Conservation (phyloP, 768 basidiomycete species). For the Paxillus rubicundulus region DNA sequence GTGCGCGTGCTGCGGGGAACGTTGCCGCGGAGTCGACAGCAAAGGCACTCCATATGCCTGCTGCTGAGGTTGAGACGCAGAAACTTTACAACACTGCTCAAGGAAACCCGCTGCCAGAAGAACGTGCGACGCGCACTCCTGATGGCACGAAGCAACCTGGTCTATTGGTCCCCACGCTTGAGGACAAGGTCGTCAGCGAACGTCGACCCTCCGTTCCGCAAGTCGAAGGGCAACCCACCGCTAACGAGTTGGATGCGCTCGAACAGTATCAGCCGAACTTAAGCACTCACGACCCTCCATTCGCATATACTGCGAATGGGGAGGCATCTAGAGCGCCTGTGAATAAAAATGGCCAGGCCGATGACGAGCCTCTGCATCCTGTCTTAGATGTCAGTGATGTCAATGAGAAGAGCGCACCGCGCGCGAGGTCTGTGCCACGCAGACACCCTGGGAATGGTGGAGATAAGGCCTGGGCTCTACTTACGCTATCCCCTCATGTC, state of each 20-base stretch:
- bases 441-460: conserved; percentile 56
- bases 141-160: conserved; percentile 50
- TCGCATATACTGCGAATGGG: conserved; percentile 40
- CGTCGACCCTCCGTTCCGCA: conserved; percentile 38
- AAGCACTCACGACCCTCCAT: conserved; percentile 9
- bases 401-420: conserved; percentile 47
- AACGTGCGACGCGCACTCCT: conserved; percentile 51
- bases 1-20: conserved; percentile 39
- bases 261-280: conserved; percentile 5
- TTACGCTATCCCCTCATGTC: conserved; percentile 66
- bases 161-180: conserved; percentile 63
- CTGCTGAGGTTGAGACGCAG: neutral
- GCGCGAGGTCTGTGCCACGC: conserved; percentile 49
- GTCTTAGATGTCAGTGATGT: conserved; percentile 43
- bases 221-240: conserved; percentile 22
- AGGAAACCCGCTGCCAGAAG: conserved; percentile 43
- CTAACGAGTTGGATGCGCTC: conserved; percentile 25
- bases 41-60: conserved; percentile 38
- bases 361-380: conserved; percentile 49
- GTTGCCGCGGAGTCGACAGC: conserved; percentile 33
- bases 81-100: neutral
- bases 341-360: conserved; percentile 36
- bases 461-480: conserved; percentile 58
- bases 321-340: conserved; percentile 55
- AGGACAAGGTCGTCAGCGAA: conserved; percentile 63